Evolutionary conservation across 106 monocot species (phyloP), one percentile per base, ranked within the genome.

Genomic region (Allium sativum): DNA sequence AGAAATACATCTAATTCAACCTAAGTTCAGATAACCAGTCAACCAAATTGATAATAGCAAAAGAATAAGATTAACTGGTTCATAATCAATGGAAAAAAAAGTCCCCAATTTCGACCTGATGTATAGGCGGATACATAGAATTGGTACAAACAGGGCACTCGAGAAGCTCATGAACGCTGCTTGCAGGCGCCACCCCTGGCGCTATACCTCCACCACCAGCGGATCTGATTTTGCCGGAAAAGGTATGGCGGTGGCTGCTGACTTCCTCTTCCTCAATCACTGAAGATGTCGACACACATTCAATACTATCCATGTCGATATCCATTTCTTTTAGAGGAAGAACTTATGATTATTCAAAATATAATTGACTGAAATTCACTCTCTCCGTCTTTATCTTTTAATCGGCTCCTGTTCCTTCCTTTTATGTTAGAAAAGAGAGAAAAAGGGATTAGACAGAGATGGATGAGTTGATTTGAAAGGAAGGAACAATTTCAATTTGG

Each of bases 71-170:
- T 31, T 5, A 31, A 31, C 31, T n/a, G 31, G 31, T 31, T 31
- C 31, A 31, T 5, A 31, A 31, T 31, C 31, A 31, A 31, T 31
- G 31, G 0, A 31, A 31, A 31, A 31, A 3, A 31, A 0, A 31
- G 2, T 3, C 5, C 31, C 31, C 9, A 13, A 56, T 21, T 20
- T 31, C 18, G 44, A 83, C 88, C 88, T 88, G 88, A 18, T 88
- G 88, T 22, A 88, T 88, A 12, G 88, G 88, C 4, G 88, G 88
- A 67, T 88, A 88, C 88, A 88, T 88, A n/a, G 88, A 88, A 52
- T 88, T 88, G 53, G 88, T 88, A 54, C 88, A 88, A 52, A 88
- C 88, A 14, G 88, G 88, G 66, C 88, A 88, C 63, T 88, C 88
- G 13, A 88, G 75, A 48, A 88, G 74, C 67, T 88, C 88, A 53